Conservation (phyloP, 306 rosid genomes). For the Sechiopsis laciniata region DNA sequence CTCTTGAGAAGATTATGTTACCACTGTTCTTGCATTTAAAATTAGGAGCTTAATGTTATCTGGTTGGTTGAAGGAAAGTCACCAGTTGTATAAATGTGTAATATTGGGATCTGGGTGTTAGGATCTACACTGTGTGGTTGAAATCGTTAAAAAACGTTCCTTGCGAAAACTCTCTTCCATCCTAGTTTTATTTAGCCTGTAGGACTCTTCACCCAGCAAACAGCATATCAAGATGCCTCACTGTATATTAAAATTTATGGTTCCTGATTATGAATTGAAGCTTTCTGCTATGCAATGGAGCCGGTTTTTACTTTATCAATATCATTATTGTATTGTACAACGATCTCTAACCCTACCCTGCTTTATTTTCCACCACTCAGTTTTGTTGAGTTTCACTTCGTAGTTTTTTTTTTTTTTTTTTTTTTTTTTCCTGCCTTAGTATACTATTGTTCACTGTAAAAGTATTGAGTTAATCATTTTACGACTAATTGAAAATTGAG, state of each 20-base stretch:
- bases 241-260: conserved; percentile 3
- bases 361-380: background rate
- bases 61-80: background rate
- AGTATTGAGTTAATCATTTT: background rate
- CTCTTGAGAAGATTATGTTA: background rate
- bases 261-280: conserved; percentile 2
- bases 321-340: background rate
- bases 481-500: background rate
- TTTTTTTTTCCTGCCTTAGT: background rate
- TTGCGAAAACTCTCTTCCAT: background rate
- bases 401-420: background rate
- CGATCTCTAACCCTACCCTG: background rate
- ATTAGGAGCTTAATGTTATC: background rate
- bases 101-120: background rate
- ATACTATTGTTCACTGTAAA: background rate
- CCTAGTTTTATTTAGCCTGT: background rate
- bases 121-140: conserved; percentile 16
- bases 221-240: background rate
- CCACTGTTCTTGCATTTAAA: conserved; percentile 19
- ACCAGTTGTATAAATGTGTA: background rate
- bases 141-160: background rate
- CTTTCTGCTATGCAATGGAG: background rate
- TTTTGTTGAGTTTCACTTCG: background rate
- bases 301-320: background rate
- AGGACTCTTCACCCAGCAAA: background rate